Evolutionary conservation across 768 basidiomycete genomes (phyloP).

Genomic region (Hebeloma cylindrosporum): DNA sequence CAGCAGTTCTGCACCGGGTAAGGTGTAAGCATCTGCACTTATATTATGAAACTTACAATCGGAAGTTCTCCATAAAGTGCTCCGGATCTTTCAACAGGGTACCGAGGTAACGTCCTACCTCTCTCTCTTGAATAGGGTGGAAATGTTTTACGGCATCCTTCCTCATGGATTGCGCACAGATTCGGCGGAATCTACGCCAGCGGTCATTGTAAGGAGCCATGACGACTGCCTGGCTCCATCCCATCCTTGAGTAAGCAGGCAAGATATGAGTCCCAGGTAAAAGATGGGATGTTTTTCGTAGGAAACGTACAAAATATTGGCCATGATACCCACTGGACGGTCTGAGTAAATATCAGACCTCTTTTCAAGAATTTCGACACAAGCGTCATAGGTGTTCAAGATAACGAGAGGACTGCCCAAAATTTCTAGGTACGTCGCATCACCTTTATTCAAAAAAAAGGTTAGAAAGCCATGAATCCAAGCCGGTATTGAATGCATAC

Average conservation of each 20-base stretch:
- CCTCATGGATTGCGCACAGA: slow-evolving; percentile 25
- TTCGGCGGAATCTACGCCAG: slow-evolving; percentile 29
- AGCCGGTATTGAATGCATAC: slow-evolving; percentile 6
- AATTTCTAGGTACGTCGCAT: slow-evolving; percentile 26
- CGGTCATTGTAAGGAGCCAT: slow-evolving; percentile 26
- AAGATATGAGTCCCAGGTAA: neutral
- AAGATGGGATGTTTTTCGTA: neutral
- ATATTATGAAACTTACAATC: slow-evolving; percentile 22
- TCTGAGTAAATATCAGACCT: slow-evolving; percentile 30
- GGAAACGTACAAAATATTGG: slow-evolving; percentile 15
- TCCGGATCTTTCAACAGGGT: slow-evolving; percentile 21
- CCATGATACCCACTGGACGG: slow-evolving; percentile 19
- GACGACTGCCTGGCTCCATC: slow-evolving; percentile 22
- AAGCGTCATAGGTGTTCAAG: slow-evolving; percentile 25
- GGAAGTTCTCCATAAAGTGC: slow-evolving; percentile 26
- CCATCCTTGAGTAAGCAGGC: slow-evolving; percentile 24
- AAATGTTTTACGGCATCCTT: slow-evolving; percentile 24
- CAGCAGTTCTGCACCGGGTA: slow-evolving; percentile 22
- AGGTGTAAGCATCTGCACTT: neutral
- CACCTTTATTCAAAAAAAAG: slow-evolving; percentile 13
- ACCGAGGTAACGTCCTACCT: slow-evolving; percentile 20
- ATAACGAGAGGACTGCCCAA: slow-evolving; percentile 28
- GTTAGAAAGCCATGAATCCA: neutral
- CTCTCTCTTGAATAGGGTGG: slow-evolving; percentile 23
- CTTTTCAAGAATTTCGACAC: slow-evolving; percentile 29